These are phyloP conservation scores for Physaria fendleri DNA, from an alignment of 345 rosid genomes.

Conservation along the genomic window DNA sequence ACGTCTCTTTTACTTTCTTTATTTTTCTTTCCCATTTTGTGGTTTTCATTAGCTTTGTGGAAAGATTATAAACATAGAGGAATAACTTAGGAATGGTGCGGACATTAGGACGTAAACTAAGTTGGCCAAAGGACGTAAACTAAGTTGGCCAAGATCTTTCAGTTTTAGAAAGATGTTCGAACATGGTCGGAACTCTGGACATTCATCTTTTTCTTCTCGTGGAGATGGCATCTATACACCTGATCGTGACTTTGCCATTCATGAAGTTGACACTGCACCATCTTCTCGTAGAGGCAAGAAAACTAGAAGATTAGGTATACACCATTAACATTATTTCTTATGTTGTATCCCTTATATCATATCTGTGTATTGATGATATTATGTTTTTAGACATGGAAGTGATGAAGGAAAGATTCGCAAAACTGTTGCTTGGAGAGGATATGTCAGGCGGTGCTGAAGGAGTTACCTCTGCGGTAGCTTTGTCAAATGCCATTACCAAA, in stretches of 20 bases:
- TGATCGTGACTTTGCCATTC: conserved; percentile 14
- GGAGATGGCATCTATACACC: conserved; percentile 27
- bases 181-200: conserved; percentile 31
- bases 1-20: conserved; percentile 22
- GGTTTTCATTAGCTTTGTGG: conserved; percentile 5
- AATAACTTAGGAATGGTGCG: conserved; percentile 46
- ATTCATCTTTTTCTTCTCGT: conserved; percentile 31
- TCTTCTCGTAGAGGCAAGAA: conserved; percentile 12
- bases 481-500: conserved; percentile 49
- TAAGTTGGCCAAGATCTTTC: conserved; percentile 48
- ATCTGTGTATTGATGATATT: background rate
- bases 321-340: background rate
- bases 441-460: conserved; percentile 77
- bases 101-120: conserved; percentile 44
- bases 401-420: conserved; percentile 60
- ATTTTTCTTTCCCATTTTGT: conserved; percentile 10
- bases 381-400: conserved; percentile 41
- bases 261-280: background rate
- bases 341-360: background rate
- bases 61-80: conserved; percentile 17
- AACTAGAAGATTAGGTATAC: conserved; percentile 4
- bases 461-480: conserved; percentile 67
- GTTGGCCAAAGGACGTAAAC: conserved; percentile 42
- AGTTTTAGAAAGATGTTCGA: conserved; percentile 45
- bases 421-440: conserved; percentile 63